A percentile compares a stretch with the other conserved stretches of the same genome.
Conservation (phyloP, 2,329 filamentous ascomycete genomes). For the Fusarium anguioides region DNA sequence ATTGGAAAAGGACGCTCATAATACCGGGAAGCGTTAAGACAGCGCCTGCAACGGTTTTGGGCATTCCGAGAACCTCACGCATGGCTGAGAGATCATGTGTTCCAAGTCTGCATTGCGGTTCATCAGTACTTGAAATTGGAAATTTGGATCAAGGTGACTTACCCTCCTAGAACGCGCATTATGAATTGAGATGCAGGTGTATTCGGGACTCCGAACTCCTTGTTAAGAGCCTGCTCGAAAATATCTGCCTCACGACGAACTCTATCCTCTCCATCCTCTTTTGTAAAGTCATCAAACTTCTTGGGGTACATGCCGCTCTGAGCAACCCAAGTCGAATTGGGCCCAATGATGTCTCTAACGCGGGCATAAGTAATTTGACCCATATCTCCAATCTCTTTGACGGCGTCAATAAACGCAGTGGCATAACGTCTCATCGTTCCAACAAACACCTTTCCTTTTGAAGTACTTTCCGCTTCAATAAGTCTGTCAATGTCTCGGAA, state of each 20-base stretch:
- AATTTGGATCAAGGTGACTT: rapidly evolving
- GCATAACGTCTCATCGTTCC: constrained; percentile 73
- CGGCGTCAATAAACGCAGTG: constrained; percentile 61
- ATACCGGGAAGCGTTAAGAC: not conserved
- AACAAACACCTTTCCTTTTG: constrained; percentile 63
- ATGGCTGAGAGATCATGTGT: constrained; percentile 36
- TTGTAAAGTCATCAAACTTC: constrained; percentile 46
- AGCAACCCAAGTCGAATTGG: constrained; percentile 60
- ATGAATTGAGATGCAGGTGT: constrained; percentile 4
- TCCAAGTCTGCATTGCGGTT: not conserved
- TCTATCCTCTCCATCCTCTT: not conserved
- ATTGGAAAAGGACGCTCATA: constrained; percentile 59
- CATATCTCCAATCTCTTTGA: constrained; percentile 64
- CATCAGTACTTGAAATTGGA: not conserved
- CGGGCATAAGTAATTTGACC: constrained; percentile 66
- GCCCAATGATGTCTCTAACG: constrained; percentile 58
- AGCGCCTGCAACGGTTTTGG: constrained; percentile 30
- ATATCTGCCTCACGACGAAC: not conserved
- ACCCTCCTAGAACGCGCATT: constrained; percentile 9
- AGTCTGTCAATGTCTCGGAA: constrained; percentile 59
- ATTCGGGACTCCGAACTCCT: not conserved
- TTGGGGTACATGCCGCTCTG: constrained; percentile 61
- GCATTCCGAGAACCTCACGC: constrained; percentile 39
- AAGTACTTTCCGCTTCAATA: constrained; percentile 58
- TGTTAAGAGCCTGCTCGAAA: not conserved